Percentiles rank a stretch among this genome's conserved stretches.
These are phyloP conservation scores for Paratinospora sagittata DNA, from an alignment of 164 flowering plant genomes.

Conservation along the genomic window DNA sequence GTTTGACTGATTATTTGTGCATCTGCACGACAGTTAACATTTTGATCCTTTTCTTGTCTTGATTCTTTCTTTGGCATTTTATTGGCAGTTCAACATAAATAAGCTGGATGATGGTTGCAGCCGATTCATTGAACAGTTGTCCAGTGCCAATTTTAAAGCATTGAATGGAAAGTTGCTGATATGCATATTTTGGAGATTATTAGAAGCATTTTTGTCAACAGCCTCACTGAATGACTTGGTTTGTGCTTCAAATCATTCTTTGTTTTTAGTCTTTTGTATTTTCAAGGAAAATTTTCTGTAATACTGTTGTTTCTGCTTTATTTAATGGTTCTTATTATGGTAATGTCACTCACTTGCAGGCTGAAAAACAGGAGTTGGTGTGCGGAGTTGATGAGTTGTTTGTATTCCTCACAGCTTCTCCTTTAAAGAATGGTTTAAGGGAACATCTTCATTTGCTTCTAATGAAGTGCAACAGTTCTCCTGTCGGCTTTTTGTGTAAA, in stretches of 20 bases:
- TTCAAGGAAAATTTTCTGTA: background rate
- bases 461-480: slow-evolving; percentile 36
- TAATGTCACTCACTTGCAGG: slow-evolving; percentile 33
- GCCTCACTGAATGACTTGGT: slow-evolving; percentile 25
- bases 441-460: slow-evolving; percentile 53
- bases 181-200: slow-evolving; percentile 54
- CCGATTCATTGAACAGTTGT: slow-evolving; percentile 35
- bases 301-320: background rate
- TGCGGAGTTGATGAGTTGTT: slow-evolving; percentile 46
- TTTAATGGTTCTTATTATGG: background rate
- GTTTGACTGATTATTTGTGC: background rate
- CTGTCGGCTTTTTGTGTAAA: slow-evolving; percentile 37
- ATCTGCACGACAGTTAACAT: background rate
- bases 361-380: slow-evolving; percentile 29
- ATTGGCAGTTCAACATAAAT: slow-evolving; percentile 41
- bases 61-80: background rate
- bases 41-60: background rate
- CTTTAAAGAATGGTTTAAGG: slow-evolving; percentile 39
- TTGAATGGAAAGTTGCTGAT: slow-evolving; percentile 45
- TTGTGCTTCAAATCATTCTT: slow-evolving; percentile 27
- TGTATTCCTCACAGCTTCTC: slow-evolving; percentile 45
- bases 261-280: slow-evolving; percentile 3
- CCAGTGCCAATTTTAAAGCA: slow-evolving; percentile 27
- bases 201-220: slow-evolving; percentile 32
- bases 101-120: slow-evolving; percentile 36